Evolutionary conservation across 1,139 yeast genomes (phyloP).

Genomic region (Sugiyamaella novakii): DNA sequence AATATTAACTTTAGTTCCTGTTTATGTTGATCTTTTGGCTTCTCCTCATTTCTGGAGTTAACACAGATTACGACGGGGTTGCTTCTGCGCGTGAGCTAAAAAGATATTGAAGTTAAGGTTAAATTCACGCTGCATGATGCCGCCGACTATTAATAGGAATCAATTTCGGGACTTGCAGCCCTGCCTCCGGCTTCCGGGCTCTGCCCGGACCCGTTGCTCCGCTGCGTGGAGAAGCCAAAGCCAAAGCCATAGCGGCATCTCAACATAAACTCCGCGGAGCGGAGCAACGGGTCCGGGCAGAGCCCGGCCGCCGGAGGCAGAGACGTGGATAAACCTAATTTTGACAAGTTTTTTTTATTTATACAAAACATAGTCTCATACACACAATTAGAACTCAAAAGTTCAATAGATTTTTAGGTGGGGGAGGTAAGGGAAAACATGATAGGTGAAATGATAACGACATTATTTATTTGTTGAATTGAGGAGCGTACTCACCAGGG

Average conservation of each 20-base stretch:
- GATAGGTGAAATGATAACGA: constrained; percentile 7
- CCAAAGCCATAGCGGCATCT: background rate
- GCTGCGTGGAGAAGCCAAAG: background rate
- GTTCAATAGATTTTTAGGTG: constrained; percentile 13
- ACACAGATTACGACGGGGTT: too few relatives aligned
- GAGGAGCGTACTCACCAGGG: constrained; percentile 40
- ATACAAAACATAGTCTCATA: constrained; percentile 20
- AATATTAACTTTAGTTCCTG: too few relatives aligned
- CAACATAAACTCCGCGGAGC: background rate
- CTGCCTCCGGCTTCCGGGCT: background rate
- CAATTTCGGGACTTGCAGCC: too few relatives aligned
- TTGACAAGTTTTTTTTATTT: constrained; percentile 10
- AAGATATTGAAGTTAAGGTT: too few relatives aligned
- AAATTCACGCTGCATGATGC: too few relatives aligned
- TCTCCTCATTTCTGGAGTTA: too few relatives aligned
- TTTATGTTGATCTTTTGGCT: too few relatives aligned
- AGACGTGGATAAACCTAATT: background rate
- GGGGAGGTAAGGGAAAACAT: constrained; percentile 4
- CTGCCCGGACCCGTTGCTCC: constrained; percentile 6
- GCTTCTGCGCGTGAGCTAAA: too few relatives aligned
- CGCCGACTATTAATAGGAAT: too few relatives aligned
- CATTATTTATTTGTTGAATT: constrained; percentile 37
- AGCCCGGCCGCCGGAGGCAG: constrained; percentile 10
- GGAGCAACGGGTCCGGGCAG: constrained; percentile 3
- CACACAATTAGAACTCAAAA: constrained; percentile 11